Percentiles rank a stretch among this genome's conserved stretches.
Conservation (phyloP, 2,329 filamentous ascomycete species). For the Coniochaeta ligniaria region DNA sequence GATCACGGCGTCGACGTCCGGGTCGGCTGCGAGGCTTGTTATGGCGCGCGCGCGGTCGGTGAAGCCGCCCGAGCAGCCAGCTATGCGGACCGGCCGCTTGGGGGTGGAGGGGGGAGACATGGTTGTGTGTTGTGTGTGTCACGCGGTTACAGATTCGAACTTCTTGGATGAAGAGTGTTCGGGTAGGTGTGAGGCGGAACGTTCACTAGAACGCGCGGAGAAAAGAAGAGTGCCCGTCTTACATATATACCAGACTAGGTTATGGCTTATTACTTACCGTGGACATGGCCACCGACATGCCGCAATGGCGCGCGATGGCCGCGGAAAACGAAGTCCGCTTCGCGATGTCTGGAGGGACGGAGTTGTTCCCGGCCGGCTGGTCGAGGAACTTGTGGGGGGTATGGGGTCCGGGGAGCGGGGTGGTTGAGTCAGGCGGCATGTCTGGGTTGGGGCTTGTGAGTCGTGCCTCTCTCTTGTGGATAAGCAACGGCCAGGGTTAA, state of each 20-base stretch:
- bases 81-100: slow-evolving; percentile 19
- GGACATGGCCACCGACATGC: too few relatives aligned
- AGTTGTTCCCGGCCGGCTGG: not conserved
- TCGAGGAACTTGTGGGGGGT: not conserved
- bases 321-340: not conserved
- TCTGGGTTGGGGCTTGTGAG: not conserved
- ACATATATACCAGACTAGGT: not conserved
- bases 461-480: too few relatives aligned
- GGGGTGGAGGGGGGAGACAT: not conserved
- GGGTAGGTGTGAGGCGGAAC: not conserved
- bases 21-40: slow-evolving; percentile 12
- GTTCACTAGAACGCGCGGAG: not conserved
- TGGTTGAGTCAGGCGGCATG: not conserved
- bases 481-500: too few relatives aligned
- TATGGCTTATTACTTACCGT: too few relatives aligned
- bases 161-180: too few relatives aligned
- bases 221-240: not conserved
- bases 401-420: not conserved
- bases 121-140: not conserved
- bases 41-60: slow-evolving; percentile 23
- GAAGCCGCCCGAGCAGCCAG: slow-evolving; percentile 21
- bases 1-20: slow-evolving; percentile 11
- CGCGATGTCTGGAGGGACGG: not conserved
- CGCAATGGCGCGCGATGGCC: too few relatives aligned
- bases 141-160: too few relatives aligned